A percentile compares a stretch with the other conserved stretches of the same genome.
Evolutionary conservation across 345 rosid genomes (phyloP).

Genomic region (Turnera subulata): DNA sequence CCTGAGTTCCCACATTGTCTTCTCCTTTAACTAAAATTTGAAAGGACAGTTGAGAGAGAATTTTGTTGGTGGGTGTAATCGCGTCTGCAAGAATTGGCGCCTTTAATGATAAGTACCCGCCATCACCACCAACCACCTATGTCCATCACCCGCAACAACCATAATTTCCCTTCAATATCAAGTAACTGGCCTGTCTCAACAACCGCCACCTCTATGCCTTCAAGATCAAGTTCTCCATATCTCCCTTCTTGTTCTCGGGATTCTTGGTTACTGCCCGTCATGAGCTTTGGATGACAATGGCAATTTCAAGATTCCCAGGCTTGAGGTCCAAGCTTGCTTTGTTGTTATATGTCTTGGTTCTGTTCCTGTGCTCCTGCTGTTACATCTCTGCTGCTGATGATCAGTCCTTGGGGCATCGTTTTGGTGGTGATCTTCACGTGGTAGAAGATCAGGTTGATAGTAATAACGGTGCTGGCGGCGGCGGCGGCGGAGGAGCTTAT

Average conservation of each 20-base stretch:
- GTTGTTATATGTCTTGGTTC: constrained; percentile 29
- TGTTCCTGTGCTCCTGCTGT: constrained; percentile 20
- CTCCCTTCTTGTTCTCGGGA: constrained; percentile 16
- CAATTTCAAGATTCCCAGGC: constrained; percentile 21
- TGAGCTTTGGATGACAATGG: constrained; percentile 31
- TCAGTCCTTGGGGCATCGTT: constrained; percentile 1
- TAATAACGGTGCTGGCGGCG: background rate
- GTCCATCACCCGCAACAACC: constrained; percentile 31
- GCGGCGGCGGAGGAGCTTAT: background rate
- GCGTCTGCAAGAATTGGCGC: constrained; percentile 24
- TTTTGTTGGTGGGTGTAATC: too few relatives aligned
- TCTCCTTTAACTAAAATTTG: too few relatives aligned
- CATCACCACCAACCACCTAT: constrained; percentile 38
- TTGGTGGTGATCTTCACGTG: background rate
- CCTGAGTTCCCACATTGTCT: too few relatives aligned
- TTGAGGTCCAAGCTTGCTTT: constrained; percentile 12
- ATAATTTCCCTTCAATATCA: constrained; percentile 38
- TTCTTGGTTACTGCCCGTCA: constrained; percentile 14
- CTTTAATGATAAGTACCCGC: constrained; percentile 46
- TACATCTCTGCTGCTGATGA: constrained; percentile 23
- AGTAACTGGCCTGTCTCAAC: constrained; percentile 50
- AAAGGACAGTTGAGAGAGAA: too few relatives aligned
- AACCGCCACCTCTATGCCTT: constrained; percentile 25
- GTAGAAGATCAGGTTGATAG: background rate
- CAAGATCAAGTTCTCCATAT: constrained; percentile 8